phyloP scores from a whole-genome alignment of 805 yeast genomes.

The Candida montana region DNA sequence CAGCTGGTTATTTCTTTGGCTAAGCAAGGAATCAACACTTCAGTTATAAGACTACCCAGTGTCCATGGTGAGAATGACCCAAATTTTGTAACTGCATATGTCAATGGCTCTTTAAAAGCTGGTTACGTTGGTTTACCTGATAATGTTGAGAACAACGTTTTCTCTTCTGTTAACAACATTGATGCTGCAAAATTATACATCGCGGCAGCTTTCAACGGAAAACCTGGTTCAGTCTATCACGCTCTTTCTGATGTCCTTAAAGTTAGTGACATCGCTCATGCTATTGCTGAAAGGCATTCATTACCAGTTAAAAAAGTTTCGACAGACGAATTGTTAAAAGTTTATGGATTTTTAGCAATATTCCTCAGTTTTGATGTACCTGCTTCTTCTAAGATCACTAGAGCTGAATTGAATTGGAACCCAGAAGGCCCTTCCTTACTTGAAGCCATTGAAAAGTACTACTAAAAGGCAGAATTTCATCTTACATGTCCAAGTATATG shows the following conservation, averaged over 20 bases:
- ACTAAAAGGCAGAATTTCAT: too few species aligned
- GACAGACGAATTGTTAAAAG: slow-evolving; percentile 10
- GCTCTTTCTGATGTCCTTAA: slow-evolving; percentile 24
- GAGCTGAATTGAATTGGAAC: slow-evolving; percentile 25
- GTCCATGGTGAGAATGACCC: slow-evolving; percentile 31
- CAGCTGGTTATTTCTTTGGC: slow-evolving; percentile 13
- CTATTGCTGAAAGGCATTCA: slow-evolving; percentile 19
- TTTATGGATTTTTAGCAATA: slow-evolving; percentile 14
- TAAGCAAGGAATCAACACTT: slow-evolving; percentile 25
- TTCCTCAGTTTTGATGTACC: slow-evolving; percentile 12
- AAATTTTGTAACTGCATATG: slow-evolving; percentile 22
- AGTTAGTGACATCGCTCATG: slow-evolving; percentile 24
- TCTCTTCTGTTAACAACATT: slow-evolving; percentile 26
- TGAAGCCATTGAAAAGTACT: too few species aligned
- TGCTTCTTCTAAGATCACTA: slow-evolving; percentile 18
- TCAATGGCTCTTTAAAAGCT: slow-evolving; percentile 27
- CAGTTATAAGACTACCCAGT: slow-evolving; percentile 26
- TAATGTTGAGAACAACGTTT: slow-evolving; percentile 11
- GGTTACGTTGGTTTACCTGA: slow-evolving; percentile 29
- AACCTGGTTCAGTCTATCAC: slow-evolving; percentile 25
- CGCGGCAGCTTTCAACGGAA: slow-evolving; percentile 24
- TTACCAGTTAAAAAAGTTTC: slow-evolving; percentile 17
- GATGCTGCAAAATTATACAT: slow-evolving; percentile 32
- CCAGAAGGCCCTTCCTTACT: slow-evolving; percentile 21
- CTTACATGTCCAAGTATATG: too few species aligned